Evolutionary conservation across 2,329 filamentous ascomycete genomes (phyloP).

Genomic region (Fusarium tjaetaba): DNA sequence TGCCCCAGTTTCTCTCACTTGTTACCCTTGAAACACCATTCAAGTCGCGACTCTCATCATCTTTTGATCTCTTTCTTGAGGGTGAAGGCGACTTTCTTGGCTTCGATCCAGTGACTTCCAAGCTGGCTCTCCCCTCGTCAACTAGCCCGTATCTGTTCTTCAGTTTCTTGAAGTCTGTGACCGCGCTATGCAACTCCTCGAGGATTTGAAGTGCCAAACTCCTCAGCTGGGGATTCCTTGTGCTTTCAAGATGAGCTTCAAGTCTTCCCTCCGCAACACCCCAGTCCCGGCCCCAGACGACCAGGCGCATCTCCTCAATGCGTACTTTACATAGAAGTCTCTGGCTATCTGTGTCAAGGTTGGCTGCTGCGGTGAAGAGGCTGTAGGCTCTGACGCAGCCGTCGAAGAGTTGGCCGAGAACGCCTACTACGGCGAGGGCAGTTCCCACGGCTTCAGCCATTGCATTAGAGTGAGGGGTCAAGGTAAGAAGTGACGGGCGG

Average conservation of each 20-base stretch:
- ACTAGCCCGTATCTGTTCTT: conserved; percentile 55
- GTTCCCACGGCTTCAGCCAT: conserved; percentile 55
- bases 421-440: conserved; percentile 55
- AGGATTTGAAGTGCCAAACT: conserved; percentile 54
- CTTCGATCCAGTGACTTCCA: conserved; percentile 25
- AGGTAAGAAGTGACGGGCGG: neutral
- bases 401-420: conserved; percentile 58
- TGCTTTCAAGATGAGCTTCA: conserved; percentile 53
- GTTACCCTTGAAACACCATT: conserved; percentile 30
- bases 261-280: conserved; percentile 57
- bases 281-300: conserved; percentile 60
- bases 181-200: conserved; percentile 54
- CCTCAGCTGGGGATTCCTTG: conserved; percentile 51
- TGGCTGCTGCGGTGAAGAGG: conserved; percentile 55
- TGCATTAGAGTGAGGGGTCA: neutral
- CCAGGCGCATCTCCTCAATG: conserved; percentile 60
- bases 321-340: conserved; percentile 58
- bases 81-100: conserved; percentile 32
- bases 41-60: conserved; percentile 33
- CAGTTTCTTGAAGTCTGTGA: conserved; percentile 56
- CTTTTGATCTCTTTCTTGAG: conserved; percentile 38
- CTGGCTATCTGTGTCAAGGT: conserved; percentile 56
- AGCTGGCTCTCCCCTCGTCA: conserved; percentile 40
- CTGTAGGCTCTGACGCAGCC: conserved; percentile 58
- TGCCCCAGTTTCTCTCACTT: conserved; percentile 48